Evolutionary conservation across 306 rosid genomes (phyloP), one percentile per base, ranked within the genome.

Genomic region (Herpetospermum pedunculosum): DNA sequence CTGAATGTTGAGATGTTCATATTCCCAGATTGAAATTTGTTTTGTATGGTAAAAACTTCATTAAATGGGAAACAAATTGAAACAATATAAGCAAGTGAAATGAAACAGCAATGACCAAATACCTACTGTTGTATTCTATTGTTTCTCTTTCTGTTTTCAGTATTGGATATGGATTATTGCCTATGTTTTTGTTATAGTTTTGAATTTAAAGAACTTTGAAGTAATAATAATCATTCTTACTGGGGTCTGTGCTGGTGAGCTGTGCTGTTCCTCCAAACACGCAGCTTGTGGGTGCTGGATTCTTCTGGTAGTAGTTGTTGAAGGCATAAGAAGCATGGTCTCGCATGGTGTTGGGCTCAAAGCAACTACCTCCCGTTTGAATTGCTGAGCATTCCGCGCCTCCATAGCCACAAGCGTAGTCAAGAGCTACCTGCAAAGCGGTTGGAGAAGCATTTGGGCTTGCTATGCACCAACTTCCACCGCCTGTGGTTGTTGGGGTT

Each of bases 321-420:
- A 93, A 93, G 69, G 96, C 98, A 72, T 84, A 93, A 65, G 97
- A 89, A 78, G 98, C 98, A 23, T 93, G 98, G 75, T 87, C 90
- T 2, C 77, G 83, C 30, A 93, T 5, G 15, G 90, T 89, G 80
- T 85, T 89, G 16, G 97, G 97, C 63, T 87, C 81, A 78, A 85
- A 93, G 77, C 98, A 93, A 72, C 79, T 81, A 64, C 85, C 87
- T 11, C 98, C 90, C 28, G 82, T 8, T 74, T 89, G 96, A 77
- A 93, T 14, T 62, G 82, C 81, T 26, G 96, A 83, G 76, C 98
- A 93, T 75, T 91, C 96, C 65, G 97, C 85, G 30, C 91, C 94
- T 75, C 98, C 97, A 78, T 84, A 82, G 47, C 98, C 97, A 73
- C 98, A 91, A 67, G 96, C 98, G 80, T 93, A 91, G 81, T 91